Base-by-base conservation (phyloP, 345 rosid species). In the Punica granatum region DNA sequence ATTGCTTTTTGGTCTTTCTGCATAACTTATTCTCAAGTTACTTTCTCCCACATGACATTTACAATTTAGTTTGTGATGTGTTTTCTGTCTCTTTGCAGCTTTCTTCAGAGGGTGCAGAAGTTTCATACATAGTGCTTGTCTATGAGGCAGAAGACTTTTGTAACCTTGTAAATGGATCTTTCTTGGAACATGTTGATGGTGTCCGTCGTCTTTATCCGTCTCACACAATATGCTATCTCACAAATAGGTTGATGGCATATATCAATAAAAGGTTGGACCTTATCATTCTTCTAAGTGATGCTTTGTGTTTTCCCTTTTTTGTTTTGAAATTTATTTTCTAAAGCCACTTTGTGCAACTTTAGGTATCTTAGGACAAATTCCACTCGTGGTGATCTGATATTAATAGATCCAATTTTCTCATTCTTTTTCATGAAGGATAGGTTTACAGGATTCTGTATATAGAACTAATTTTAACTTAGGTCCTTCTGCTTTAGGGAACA, bases 61-160 rank as follows among this genome's bases (percentile, higher is more conserved):
- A 23, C 46, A 36, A 21, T 35, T 13, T 13, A 15, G 33, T 60
- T 34, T 63, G 32, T 56, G 60, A 61, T 25, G 34, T 35, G 41
- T 44, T 65, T 63, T 8, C 49, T 59, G n/a, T 61, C 70, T 59
- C 69, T 9, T 49, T 77, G 81, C 90, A 94, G 97, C 73, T 83
- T 64, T 80, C 82, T 62, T 78, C 85, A 3, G 75, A 75, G 76
- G 84, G 76, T 67, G 59, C 74, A 9, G 85, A 74, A 70, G 73
- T 89, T 74, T 83, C 73, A 54, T 93, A 90, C 67, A 72, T 90
- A 58, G 67, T 83, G 68, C 79, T 93, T 53, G 77, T 93, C 30
- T 82, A 74, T 65, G 97, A 86, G 68, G 97, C 94, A 31, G 92
- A 89, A 75, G 97, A 93, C 41, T 88, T 93, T 69, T 88, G 97